Evolutionary conservation across 1,284 basidiomycete species (phyloP).

Genomic region (Austropuccinia psidii): DNA sequence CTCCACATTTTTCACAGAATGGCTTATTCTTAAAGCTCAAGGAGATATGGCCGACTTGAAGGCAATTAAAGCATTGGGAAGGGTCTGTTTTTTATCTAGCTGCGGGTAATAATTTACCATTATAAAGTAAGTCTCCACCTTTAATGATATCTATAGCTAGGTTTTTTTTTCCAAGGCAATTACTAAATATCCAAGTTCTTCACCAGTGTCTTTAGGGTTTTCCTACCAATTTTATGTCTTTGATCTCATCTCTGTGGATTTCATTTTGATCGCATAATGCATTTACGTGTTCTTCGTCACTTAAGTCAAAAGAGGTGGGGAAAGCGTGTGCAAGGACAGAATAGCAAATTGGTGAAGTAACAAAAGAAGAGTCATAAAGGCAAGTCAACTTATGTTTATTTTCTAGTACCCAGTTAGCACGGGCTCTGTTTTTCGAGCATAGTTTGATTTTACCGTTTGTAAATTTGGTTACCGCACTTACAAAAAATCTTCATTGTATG

Average conservation of each 20-base stretch:
- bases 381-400: neutral
- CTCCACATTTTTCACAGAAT: too few relatives aligned
- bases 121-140: neutral
- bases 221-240: neutral
- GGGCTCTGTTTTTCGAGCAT: neutral
- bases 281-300: neutral
- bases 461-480: too few relatives aligned
- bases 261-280: neutral
- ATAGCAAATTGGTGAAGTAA: neutral
- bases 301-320: neutral
- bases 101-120: too few relatives aligned
- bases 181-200: neutral
- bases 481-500: too few relatives aligned
- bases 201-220: neutral
- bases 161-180: too few relatives aligned
- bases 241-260: neutral
- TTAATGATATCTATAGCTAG: too few relatives aligned
- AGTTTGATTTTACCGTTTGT: too few relatives aligned
- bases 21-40: too few relatives aligned
- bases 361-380: neutral
- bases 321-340: neutral
- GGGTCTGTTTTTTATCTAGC: too few relatives aligned
- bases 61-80: too few relatives aligned
- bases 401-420: neutral
- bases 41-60: too few relatives aligned